Conservation (phyloP, 345 rosid genomes). For the Aurinia saxatilis region DNA sequence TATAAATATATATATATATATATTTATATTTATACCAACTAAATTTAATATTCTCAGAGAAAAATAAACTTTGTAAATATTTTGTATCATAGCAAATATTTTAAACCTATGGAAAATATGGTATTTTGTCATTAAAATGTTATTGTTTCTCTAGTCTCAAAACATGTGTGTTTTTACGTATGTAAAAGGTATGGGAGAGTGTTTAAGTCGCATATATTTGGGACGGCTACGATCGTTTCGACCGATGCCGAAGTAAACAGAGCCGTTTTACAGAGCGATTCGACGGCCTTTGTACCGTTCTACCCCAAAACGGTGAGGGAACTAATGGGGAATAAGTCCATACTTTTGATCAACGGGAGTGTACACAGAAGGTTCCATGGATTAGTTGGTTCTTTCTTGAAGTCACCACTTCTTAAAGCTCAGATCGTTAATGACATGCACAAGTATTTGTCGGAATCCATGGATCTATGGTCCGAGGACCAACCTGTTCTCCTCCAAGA, state of each 20-base stretch:
- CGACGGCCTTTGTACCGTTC: conserved; percentile 72
- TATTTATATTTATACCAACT: too few relatives aligned
- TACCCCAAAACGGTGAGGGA: conserved; percentile 92
- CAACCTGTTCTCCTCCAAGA: conserved; percentile 69
- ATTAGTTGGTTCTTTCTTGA: conserved; percentile 75
- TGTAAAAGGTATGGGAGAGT: conserved; percentile 77
- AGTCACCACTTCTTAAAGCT: conserved; percentile 74
- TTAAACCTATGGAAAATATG: too few relatives aligned
- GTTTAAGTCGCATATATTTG: conserved; percentile 96
- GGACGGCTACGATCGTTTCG: conserved; percentile 74
- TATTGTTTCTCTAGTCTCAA: too few relatives aligned
- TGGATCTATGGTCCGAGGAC: conserved; percentile 66
- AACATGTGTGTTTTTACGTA: too few relatives aligned
- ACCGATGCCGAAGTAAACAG: conserved; percentile 90
- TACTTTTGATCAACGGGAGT: conserved; percentile 76
- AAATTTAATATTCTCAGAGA: too few relatives aligned
- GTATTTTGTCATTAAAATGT: too few relatives aligned
- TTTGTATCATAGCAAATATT: too few relatives aligned
- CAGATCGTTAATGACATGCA: conserved; percentile 84
- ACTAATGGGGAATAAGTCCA: conserved; percentile 93
- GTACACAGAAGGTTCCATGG: conserved; percentile 92
- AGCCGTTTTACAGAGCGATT: conserved; percentile 76
- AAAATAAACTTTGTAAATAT: too few relatives aligned
- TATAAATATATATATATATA: too few relatives aligned
- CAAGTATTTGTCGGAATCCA: conserved; percentile 52